These are phyloP conservation scores for Chlorella sp. DNA, from an alignment of 139 green algal genomes.

Conservation along the genomic window DNA sequence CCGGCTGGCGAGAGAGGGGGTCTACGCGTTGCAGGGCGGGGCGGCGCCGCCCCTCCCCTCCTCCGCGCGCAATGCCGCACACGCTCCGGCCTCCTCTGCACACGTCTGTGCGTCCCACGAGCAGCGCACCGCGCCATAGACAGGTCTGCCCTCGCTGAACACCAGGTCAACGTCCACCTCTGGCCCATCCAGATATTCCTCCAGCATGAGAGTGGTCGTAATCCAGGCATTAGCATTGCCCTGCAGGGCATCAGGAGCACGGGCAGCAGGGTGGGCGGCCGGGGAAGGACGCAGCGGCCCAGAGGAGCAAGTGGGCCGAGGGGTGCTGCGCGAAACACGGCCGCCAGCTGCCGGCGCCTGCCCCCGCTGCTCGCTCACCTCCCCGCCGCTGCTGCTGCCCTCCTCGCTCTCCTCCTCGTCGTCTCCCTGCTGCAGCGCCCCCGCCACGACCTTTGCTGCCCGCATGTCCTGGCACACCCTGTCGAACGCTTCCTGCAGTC, in stretches of 20 bases:
- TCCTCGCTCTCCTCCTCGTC: conserved; percentile 40
- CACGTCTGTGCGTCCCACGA: too few species aligned
- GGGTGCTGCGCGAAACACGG: too few species aligned
- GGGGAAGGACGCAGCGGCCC: background rate
- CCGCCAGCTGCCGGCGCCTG: too few species aligned
- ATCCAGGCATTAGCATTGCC: conserved; percentile 65
- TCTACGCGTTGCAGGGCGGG: background rate
- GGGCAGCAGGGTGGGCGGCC: background rate
- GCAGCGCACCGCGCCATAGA: too few species aligned
- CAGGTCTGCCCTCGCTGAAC: conserved; percentile 78
- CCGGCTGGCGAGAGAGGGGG: background rate
- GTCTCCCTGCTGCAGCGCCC: conserved; percentile 69
- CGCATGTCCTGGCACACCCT: conserved; percentile 40
- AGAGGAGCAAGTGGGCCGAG: too few species aligned
- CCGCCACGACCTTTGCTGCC: conserved; percentile 67
- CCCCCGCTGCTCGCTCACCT: too few species aligned
- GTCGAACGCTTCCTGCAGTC: conserved; percentile 40
- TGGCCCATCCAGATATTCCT: conserved; percentile 87
- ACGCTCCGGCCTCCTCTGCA: too few species aligned
- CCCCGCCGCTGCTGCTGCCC: conserved; percentile 20
- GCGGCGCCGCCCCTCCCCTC: background rate
- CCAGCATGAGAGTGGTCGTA: conserved; percentile 84
- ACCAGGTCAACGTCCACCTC: conserved; percentile 91
- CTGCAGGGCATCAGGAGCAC: background rate
- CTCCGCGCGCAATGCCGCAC: conserved; percentile 7